Percentiles rank a stretch among this genome's conserved stretches.
Conservation (phyloP, 179 eudicot genomes). For the Drosera spatulata region DNA sequence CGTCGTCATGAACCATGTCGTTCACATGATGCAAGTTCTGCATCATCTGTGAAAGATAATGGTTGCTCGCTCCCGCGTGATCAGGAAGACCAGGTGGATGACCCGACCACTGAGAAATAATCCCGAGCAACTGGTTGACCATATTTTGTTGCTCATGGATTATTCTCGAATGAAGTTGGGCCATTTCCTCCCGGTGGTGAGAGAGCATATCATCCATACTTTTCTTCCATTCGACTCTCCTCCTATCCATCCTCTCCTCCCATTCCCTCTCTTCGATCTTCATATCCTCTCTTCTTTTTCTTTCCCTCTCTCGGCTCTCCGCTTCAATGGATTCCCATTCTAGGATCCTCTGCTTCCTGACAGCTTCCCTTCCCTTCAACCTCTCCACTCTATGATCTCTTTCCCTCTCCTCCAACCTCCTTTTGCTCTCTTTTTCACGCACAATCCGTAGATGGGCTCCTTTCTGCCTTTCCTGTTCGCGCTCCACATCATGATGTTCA, state of each 20-base stretch:
- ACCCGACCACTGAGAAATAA: too few species aligned
- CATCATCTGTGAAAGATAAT: constrained; percentile 86
- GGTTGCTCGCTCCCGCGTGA: constrained; percentile 60
- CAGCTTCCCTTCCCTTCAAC: constrained; percentile 38
- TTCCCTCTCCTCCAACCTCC: too few species aligned
- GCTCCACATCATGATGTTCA: constrained; percentile 49
- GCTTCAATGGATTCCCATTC: constrained; percentile 66
- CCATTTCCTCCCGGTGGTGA: constrained; percentile 71
- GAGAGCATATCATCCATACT: constrained; percentile 57
- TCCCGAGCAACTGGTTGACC: constrained; percentile 55
- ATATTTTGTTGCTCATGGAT: constrained; percentile 84
- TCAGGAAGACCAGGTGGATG: constrained; percentile 25
- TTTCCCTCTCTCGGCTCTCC: constrained; percentile 55
- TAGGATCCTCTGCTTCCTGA: constrained; percentile 37
- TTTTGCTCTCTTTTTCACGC: too few species aligned
- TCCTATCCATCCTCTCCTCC: constrained; percentile 63
- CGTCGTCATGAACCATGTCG: constrained; percentile 68
- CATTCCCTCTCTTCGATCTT: constrained; percentile 44
- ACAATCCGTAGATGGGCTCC: background rate
- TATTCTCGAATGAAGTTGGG: constrained; percentile 61
- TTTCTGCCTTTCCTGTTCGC: constrained; percentile 35
- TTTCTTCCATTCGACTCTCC: constrained; percentile 75
- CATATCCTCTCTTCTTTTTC: constrained; percentile 49
- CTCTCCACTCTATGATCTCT: constrained; percentile 21
- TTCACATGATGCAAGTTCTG: constrained; percentile 73